Conservation (phyloP, 2,329 filamentous ascomycete species). For the Fusarium compactum region DNA sequence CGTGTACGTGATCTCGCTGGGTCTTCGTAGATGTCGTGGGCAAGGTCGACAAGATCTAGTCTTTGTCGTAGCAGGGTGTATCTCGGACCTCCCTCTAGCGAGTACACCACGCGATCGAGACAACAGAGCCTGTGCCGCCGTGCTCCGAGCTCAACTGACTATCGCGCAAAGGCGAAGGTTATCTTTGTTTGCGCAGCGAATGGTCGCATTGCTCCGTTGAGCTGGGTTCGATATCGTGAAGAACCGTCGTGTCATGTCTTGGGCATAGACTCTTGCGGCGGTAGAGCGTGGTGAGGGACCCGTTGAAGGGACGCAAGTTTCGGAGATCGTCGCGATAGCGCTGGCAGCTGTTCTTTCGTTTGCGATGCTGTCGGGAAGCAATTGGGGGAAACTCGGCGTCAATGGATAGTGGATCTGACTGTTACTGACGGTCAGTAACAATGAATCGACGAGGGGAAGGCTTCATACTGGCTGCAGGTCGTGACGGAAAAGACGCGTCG, state of each 20-base stretch:
- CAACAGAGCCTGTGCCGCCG: neutral
- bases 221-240: neutral
- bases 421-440: neutral
- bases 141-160: neutral
- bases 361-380: neutral
- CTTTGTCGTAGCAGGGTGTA: neutral
- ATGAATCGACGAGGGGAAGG: neutral
- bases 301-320: neutral
- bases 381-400: neutral
- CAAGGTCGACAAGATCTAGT: neutral
- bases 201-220: neutral
- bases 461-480: too few species aligned
- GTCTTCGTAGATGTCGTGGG: neutral
- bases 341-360: neutral
- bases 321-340: neutral
- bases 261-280: neutral
- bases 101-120: neutral
- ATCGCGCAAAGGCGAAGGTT: too few species aligned
- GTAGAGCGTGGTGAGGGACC: neutral
- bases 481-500: neutral
- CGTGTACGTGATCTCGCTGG: neutral
- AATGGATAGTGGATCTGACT: neutral
- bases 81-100: neutral
- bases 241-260: neutral
- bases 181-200: neutral